phyloP scores from a whole-genome alignment of 108 stramenopile genomes.

The Mayamaea pseudoterrestris region DNA sequence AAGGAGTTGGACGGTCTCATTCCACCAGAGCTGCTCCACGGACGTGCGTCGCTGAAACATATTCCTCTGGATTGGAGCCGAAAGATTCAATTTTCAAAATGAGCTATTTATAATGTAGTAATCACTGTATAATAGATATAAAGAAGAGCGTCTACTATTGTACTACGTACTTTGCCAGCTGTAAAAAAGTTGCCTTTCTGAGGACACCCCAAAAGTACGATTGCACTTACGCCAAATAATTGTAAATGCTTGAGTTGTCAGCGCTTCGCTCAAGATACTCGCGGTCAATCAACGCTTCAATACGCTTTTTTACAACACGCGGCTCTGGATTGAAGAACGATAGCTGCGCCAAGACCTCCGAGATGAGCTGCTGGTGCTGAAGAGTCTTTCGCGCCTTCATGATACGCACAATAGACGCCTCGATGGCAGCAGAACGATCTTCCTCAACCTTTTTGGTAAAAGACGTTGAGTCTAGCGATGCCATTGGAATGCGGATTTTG shows the following conservation, averaged over 20 bases:
- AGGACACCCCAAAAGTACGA: too few relatives aligned
- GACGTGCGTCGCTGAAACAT: too few relatives aligned
- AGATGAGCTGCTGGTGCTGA: slow-evolving; percentile 90
- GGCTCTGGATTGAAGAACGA: slow-evolving; percentile 96
- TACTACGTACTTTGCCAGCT: too few relatives aligned
- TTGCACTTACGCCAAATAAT: slow-evolving; percentile 19
- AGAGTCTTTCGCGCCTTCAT: slow-evolving; percentile 99
- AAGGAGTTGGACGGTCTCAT: too few relatives aligned
- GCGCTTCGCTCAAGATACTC: slow-evolving; percentile 90
- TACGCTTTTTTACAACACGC: slow-evolving; percentile 88
- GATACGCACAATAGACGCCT: slow-evolving; percentile 98
- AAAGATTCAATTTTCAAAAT: too few relatives aligned
- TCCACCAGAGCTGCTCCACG: too few relatives aligned
- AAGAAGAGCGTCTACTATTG: too few relatives aligned
- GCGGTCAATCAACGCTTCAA: slow-evolving; percentile 90
- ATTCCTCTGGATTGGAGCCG: too few relatives aligned
- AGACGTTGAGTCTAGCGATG: slow-evolving; percentile 90
- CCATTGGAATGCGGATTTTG: slow-evolving; percentile 97
- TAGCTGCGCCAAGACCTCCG: slow-evolving; percentile 94
- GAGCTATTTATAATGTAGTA: too few relatives aligned
- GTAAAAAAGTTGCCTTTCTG: too few relatives aligned
- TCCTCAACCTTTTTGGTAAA: slow-evolving; percentile 97
- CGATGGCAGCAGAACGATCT: slow-evolving; percentile 94
- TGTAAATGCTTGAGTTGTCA: slow-evolving; percentile 79
- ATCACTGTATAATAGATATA: too few relatives aligned